Evolutionary conservation across 148 eudicot species (phyloP).

Genomic region (Fagopyrum homotropicum): DNA sequence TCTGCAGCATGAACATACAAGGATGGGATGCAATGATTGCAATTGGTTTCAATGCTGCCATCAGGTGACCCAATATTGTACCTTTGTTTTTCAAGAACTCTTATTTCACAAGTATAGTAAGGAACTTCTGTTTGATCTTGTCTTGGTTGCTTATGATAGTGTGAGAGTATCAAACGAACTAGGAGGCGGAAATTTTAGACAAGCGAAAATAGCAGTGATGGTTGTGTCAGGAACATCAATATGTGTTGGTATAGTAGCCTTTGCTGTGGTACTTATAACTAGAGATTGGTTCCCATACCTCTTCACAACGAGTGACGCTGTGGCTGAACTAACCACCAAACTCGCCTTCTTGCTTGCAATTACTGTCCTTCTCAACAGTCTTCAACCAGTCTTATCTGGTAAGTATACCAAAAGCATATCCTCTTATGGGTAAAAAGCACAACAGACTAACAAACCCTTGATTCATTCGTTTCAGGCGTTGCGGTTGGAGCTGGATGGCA

Average conservation of each 20-base stretch:
- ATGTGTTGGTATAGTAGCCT: slow-evolving; percentile 40
- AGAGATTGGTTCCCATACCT: slow-evolving; percentile 60
- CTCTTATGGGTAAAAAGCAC: too few relatives aligned
- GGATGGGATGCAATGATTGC: slow-evolving; percentile 92
- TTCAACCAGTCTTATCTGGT: slow-evolving; percentile 70
- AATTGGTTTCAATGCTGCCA: slow-evolving; percentile 77
- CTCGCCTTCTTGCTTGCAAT: slow-evolving; percentile 44
- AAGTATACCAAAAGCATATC: not conserved
- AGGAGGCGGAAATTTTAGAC: slow-evolving; percentile 61
- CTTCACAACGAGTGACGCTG: slow-evolving; percentile 56
- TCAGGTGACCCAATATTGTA: slow-evolving; percentile 35
- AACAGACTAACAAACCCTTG: not conserved
- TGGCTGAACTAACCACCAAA: slow-evolving; percentile 53
- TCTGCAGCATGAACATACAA: slow-evolving; percentile 70
- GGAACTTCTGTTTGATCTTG: not conserved
- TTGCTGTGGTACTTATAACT: slow-evolving; percentile 41
- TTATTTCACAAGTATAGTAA: not conserved
- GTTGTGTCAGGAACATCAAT: slow-evolving; percentile 59
- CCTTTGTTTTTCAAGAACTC: not conserved
- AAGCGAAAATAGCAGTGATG: slow-evolving; percentile 52
- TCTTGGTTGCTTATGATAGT: slow-evolving; percentile 19
- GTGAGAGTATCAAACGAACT: slow-evolving; percentile 83
- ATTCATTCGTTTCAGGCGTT: slow-evolving; percentile 39
- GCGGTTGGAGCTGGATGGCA: slow-evolving; percentile 97
- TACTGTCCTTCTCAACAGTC: slow-evolving; percentile 56